Base-by-base conservation (phyloP, 1,139 yeast genomes). In the Candida neerlandica region DNA sequence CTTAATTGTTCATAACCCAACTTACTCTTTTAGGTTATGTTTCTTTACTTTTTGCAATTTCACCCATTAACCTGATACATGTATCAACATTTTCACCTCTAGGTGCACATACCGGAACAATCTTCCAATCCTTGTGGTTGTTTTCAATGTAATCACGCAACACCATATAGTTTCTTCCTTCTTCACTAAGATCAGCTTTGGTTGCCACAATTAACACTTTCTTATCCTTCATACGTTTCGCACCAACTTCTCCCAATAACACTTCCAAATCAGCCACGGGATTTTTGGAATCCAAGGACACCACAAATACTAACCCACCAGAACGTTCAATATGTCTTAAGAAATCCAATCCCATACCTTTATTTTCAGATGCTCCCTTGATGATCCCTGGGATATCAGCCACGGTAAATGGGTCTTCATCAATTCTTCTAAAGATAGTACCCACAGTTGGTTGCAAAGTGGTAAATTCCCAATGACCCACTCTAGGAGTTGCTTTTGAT, bases 361-460 rank as follows among this genome's bases (percentile, higher is more conserved):
- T 85, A 61, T 92, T 89, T 40, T 84, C 74, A 1, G 84, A 77
- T 0, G 99, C 98, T 9, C 96, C 98, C 61, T 83, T 78, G 50
- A 94, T 88, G 47, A 94, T 89, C 11, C 99, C 99, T 0, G 99
- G 99, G 52, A 94, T 94, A 70, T 94, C 99, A 1, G 98, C 98
- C 1, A 94, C 98, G 0, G 97, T 89, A 63, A 92, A 91, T 0
- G 90, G 86, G 9, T 81, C 83, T 53, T 80, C 79, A 53, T 86
- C 89, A 4, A 86, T 79, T 1, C 86, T 80, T 33, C 84, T 69
- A 46, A 78, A 76, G 16, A 94, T 88, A 0, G 97, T 92, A 2
- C 99, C 99, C 42, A 94, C 83, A 0, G 94, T 86, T 0, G 99
- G 99, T 56, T 85, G 90, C 50, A 94, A 71, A 1, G 99, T 94